phyloP scores from a whole-genome alignment of 306 rosid genomes.

The Vigna mungo region DNA sequence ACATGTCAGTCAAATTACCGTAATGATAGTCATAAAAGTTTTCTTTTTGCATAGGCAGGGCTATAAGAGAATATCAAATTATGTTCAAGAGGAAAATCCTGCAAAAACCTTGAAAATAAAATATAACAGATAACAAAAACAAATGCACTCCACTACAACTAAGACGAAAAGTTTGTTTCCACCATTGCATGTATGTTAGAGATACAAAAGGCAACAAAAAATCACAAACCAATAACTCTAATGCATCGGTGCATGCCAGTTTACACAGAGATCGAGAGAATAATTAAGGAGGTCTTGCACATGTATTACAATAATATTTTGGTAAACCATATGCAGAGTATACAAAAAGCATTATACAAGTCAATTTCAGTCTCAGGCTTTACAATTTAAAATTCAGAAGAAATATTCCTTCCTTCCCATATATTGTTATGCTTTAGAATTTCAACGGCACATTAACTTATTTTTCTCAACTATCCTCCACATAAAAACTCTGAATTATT shows the following conservation, averaged over 20 bases:
- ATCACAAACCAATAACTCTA: constrained; percentile 28
- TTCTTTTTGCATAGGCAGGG: neutral
- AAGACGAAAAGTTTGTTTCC: constrained; percentile 32
- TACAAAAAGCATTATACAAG: neutral
- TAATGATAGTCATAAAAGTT: constrained; percentile 16
- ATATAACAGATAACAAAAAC: constrained; percentile 16
- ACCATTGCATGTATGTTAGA: constrained; percentile 28
- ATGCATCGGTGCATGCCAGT: constrained; percentile 2
- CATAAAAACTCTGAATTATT: no score
- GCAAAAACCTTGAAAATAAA: constrained; percentile 31
- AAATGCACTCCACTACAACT: constrained; percentile 19
- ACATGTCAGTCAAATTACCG: constrained; percentile 17
- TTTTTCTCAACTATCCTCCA: no score
- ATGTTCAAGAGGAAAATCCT: constrained; percentile 16
- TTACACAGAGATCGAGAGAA: constrained; percentile 21
- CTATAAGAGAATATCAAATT: neutral
- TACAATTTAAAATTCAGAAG: neutral
- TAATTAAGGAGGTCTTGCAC: constrained; percentile 27
- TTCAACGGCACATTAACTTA: no score
- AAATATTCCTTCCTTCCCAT: neutral
- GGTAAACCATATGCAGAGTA: neutral
- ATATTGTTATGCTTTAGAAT: no score
- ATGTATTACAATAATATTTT: constrained; percentile 29
- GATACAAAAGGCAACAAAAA: constrained; percentile 22
- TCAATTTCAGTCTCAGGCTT: constrained; percentile 13